Evolutionary conservation across 345 rosid genomes (phyloP).

Genomic region (Citrus hindsii): DNA sequence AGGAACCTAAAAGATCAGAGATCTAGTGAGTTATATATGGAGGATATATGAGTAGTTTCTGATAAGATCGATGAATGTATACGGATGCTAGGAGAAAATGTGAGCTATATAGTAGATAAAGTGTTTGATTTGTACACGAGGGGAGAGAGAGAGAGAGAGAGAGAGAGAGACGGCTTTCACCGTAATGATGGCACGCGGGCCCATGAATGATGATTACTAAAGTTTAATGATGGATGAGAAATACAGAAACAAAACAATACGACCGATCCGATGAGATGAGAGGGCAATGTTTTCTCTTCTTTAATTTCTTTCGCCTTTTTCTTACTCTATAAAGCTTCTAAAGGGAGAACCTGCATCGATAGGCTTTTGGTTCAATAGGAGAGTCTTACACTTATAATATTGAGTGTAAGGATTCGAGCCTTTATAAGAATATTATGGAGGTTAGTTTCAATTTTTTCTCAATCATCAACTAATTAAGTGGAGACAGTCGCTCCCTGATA

Average conservation of each 20-base stretch:
- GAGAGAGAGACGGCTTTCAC: slow-evolving; percentile 35
- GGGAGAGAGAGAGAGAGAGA: slow-evolving; percentile 13
- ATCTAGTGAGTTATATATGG: not conserved
- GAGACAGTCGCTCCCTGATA: too few relatives aligned
- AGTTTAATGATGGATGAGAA: slow-evolving; percentile 42
- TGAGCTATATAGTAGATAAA: slow-evolving; percentile 22
- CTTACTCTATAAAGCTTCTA: not conserved
- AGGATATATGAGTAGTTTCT: not conserved
- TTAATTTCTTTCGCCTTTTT: not conserved
- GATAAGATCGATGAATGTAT: not conserved
- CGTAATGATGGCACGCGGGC: slow-evolving; percentile 60
- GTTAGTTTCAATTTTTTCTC: too few relatives aligned
- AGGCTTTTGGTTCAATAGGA: too few relatives aligned
- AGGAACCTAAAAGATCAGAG: not conserved
- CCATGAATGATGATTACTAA: slow-evolving; percentile 83
- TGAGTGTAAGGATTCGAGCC: too few relatives aligned
- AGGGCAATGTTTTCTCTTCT: not conserved
- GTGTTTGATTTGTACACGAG: slow-evolving; percentile 2
- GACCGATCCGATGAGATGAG: slow-evolving; percentile 5
- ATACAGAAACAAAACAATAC: slow-evolving; percentile 20
- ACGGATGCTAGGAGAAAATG: not conserved
- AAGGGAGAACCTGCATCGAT: not conserved
- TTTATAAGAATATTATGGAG: too few relatives aligned
- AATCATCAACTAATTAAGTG: too few relatives aligned
- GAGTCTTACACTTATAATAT: too few relatives aligned